phyloP scores from a whole-genome alignment of 2,329 filamentous ascomycete species.

The Plectosphaerella sp. region DNA sequence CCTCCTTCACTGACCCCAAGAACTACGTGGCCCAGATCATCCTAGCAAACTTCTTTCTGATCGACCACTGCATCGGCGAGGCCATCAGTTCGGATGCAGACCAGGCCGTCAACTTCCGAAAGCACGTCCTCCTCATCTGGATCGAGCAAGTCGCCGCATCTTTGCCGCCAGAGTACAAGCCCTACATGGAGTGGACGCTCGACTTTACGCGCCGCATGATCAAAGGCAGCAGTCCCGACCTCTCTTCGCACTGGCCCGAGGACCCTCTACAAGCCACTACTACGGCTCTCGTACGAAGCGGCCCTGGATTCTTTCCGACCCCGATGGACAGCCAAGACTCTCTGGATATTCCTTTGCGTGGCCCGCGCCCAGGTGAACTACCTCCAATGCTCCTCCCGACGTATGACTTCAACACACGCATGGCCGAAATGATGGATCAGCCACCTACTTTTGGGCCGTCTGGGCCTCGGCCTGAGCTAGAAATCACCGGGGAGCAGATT shows the following conservation, averaged over 20 bases:
- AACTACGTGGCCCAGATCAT: conserved; percentile 28
- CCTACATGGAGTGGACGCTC: conserved; percentile 27
- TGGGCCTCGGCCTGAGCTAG: too few species aligned
- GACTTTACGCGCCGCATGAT: conserved; percentile 15
- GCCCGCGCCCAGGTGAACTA: too few species aligned
- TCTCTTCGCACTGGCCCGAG: background rate
- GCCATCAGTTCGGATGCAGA: conserved; percentile 3
- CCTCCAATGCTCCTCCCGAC: too few species aligned
- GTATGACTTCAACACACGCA: too few species aligned
- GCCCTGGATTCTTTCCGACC: background rate
- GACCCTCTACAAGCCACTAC: background rate
- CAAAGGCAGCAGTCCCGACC: background rate
- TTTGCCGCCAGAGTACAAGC: conserved; percentile 22
- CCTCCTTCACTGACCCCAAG: conserved; percentile 20
- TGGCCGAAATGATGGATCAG: too few species aligned
- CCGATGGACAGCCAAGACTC: background rate
- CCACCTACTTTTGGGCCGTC: too few species aligned
- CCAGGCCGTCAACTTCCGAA: conserved; percentile 15
- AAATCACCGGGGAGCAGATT: too few species aligned
- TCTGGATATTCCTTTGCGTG: too few species aligned
- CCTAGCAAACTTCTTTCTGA: conserved; percentile 29
- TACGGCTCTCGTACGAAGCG: background rate
- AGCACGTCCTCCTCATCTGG: conserved; percentile 31
- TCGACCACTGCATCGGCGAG: conserved; percentile 20
- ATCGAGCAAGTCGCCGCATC: conserved; percentile 25